Evolutionary conservation across 176 grass and related monocot species (phyloP), one percentile per base, ranked within the genome.

Genomic region (Typha latifolia): DNA sequence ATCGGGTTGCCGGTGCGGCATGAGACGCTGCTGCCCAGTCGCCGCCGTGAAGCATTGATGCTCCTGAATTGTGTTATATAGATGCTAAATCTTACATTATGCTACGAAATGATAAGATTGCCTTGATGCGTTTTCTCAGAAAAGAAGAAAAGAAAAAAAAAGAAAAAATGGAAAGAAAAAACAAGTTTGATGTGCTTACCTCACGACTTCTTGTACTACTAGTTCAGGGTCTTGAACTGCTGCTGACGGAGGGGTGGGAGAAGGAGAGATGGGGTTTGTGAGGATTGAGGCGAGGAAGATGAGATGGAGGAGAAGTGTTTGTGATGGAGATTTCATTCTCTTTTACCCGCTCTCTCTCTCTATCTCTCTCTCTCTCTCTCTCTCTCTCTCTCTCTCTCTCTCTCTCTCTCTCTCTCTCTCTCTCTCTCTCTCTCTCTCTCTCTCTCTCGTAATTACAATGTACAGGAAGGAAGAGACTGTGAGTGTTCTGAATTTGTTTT

Each of bases 1-100:
- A 65, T 65, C 7, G 63, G 63, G 32, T 65, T 65, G 5, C 63
- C 32, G 31, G 32, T 65, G 5, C 27, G 31, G 63, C 63, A 65
- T 4, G 63, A 64, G 24, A 16, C 37, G 10, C 20, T 19, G 20
- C 20, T 19, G 6, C 18, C 18, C 52, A 57, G 19, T 4, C 15
- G 18, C 11, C 53, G 16, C 1, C 53, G 53, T 0, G 53, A 59
- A 59, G 53, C 53, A 19, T 59, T 59, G 53, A 43, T 43, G 37
- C 7, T 43, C 37, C 37, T 43, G 37, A 43, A 43, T 6, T 10
- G 5, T 43, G 37, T 43, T 10, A 43, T 59, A 10, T 55, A 55
- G 18, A 55, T 19, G 18, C 18, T 59, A 59, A 21, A 1, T 19
- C 9, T 16, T 9, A 22, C n/a, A 22, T 8, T 21, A 59, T 21